Percentiles rank a stretch among this genome's conserved stretches.
These are phyloP conservation scores for Scedosporium dehoogii DNA, from an alignment of 2,329 filamentous ascomycete species.

Conservation along the genomic window DNA sequence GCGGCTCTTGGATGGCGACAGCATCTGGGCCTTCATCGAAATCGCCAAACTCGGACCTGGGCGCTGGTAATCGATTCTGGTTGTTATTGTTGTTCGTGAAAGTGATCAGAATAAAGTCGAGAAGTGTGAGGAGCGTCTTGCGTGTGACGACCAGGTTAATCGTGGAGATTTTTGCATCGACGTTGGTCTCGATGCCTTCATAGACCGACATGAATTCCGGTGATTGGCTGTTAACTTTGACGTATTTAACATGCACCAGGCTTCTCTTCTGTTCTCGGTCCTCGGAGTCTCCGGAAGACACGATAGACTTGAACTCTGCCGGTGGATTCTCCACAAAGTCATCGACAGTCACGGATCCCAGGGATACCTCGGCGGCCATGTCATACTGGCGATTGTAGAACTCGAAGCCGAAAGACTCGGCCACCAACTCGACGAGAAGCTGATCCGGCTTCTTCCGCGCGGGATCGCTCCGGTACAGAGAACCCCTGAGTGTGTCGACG, in stretches of 20 bases:
- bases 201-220: conserved; percentile 90
- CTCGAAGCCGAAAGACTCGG: conserved; percentile 77
- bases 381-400: conserved; percentile 85
- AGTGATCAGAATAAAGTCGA: conserved; percentile 90
- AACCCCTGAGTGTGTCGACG: conserved; percentile 88
- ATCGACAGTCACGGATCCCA: conserved; percentile 80
- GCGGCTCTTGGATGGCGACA: conserved; percentile 22
- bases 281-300: conserved; percentile 69
- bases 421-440: conserved; percentile 81
- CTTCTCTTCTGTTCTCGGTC: conserved; percentile 71
- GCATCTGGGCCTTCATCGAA: conserved; percentile 29
- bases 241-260: conserved; percentile 79
- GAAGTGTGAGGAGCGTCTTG: conserved; percentile 78
- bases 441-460: conserved; percentile 67
- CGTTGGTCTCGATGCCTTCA: conserved; percentile 86
- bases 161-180: conserved; percentile 84
- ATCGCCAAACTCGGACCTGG: conserved; percentile 19
- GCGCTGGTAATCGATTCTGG: conserved; percentile 13
- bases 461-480: conserved; percentile 77
- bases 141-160: conserved; percentile 94
- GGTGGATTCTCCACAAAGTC: conserved; percentile 87
- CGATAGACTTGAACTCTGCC: conserved; percentile 90
- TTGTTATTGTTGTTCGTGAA: conserved; percentile 56
- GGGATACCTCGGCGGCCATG: conserved; percentile 83
- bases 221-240: conserved; percentile 79